Evolutionary conservation across 345 rosid species (phyloP).

Genomic region (Gossypium stocksii): DNA sequence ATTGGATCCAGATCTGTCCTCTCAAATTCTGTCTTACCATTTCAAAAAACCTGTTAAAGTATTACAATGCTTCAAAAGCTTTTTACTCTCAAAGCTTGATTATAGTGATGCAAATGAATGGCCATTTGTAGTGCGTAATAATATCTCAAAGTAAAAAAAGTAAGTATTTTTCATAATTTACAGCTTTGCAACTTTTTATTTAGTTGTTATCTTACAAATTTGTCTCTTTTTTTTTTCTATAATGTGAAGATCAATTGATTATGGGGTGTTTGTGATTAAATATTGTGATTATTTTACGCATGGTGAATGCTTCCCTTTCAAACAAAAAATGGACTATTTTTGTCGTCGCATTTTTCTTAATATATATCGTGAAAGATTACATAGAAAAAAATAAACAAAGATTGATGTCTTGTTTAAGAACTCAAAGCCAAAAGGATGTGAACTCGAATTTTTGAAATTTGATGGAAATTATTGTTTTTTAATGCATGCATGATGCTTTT

Average conservation of each 20-base stretch:
- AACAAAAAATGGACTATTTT: neutral
- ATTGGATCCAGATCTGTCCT: neutral
- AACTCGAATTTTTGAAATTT: no score
- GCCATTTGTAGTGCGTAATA: neutral
- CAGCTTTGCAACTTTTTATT: neutral
- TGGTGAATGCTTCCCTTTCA: neutral
- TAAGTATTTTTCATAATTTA: neutral
- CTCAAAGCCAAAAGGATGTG: no score
- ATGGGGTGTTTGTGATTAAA: slow-evolving; percentile 4
- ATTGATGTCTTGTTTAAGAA: neutral
- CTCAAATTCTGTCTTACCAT: neutral
- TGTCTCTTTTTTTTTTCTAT: neutral
- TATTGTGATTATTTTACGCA: neutral
- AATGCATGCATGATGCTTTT: no score
- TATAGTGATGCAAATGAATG: neutral
- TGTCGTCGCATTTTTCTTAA: neutral
- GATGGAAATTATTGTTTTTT: no score
- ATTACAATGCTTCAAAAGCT: neutral
- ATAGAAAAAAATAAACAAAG: neutral
- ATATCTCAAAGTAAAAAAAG: neutral
- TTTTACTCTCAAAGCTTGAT: neutral
- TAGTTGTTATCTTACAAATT: neutral
- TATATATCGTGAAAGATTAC: neutral
- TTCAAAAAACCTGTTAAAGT: neutral
- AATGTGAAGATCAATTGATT: neutral